Conservation (phyloP, 805 yeast species). For the Starmerella etchellsii region DNA sequence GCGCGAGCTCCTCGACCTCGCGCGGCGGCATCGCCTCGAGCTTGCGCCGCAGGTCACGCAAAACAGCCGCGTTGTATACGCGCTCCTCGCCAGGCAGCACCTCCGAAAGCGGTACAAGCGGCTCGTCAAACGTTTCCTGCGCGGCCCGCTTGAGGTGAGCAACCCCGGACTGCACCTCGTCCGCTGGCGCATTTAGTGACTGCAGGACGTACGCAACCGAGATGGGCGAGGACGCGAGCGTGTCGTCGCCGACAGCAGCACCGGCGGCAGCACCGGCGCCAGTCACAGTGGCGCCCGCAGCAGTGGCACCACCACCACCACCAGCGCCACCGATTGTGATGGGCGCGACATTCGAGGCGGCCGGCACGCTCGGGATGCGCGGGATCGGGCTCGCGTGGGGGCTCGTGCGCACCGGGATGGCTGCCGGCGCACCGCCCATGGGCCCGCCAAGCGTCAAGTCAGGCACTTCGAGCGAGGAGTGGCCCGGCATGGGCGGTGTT, state of each 20-base stretch:
- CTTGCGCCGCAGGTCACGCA: conserved; percentile 72
- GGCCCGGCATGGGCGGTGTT: too few relatives aligned
- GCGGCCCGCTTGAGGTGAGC: conserved; percentile 26
- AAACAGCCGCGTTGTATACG: conserved; percentile 73
- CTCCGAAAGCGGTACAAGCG: conserved; percentile 53
- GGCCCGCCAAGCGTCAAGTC: background rate
- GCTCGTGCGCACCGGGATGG: background rate
- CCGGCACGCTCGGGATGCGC: background rate
- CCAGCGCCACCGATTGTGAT: background rate
- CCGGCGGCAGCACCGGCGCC: background rate
- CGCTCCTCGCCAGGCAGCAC: conserved; percentile 32
- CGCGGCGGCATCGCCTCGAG: conserved; percentile 39
- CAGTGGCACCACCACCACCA: background rate
- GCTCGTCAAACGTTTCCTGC: conserved; percentile 29
- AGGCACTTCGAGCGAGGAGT: background rate
- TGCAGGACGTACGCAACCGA: conserved; percentile 23
- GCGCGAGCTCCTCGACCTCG: conserved; percentile 69
- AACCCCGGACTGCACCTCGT: conserved; percentile 22
- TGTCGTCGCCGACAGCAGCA: background rate
- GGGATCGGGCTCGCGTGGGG: background rate
- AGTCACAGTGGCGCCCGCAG: background rate
- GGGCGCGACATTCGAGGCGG: background rate
- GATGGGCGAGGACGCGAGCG: conserved; percentile 12
- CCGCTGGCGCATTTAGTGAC: conserved; percentile 27
- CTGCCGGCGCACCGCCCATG: background rate